phyloP scores from a whole-genome alignment of 2,329 filamentous ascomycete genomes.

The Diaporthe ampelina region DNA sequence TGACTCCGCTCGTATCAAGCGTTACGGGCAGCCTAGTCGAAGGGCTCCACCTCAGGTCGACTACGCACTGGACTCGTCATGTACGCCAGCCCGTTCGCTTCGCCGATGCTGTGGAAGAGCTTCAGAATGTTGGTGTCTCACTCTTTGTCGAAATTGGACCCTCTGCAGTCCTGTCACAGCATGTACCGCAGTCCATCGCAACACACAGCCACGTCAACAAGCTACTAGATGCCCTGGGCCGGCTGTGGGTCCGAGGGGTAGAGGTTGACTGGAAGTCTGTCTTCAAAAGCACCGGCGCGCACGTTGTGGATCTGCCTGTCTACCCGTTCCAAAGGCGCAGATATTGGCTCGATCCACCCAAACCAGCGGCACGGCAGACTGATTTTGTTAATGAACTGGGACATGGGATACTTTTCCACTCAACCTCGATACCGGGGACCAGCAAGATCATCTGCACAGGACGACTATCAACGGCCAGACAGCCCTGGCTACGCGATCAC shows the following conservation, averaged over 20 bases:
- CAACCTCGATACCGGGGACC: not conserved
- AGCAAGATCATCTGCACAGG: conserved; percentile 3
- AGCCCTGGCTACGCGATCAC: conserved; percentile 10
- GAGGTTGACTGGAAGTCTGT: conserved; percentile 17
- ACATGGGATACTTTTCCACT: not conserved
- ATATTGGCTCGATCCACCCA: conserved; percentile 23
- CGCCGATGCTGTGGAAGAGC: not conserved
- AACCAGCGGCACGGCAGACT: not conserved
- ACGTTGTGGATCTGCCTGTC: conserved; percentile 7
- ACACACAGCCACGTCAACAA: not conserved
- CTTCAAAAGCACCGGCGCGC: not conserved
- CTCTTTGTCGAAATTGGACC: conserved; percentile 21
- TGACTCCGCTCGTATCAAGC: conserved; percentile 9
- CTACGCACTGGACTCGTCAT: conserved; percentile 8
- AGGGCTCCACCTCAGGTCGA: not conserved
- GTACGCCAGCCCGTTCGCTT: conserved; percentile 29
- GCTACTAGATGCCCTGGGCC: conserved; percentile 5
- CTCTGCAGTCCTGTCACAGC: conserved; percentile 1
- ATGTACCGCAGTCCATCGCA: conserved; percentile 15
- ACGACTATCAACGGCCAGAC: not conserved
- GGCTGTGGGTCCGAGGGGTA: conserved; percentile 19
- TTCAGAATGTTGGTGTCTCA: not conserved
- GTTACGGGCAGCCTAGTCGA: conserved; percentile 1
- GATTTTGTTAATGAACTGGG: not conserved
- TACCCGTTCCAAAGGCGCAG: conserved; percentile 27